A percentile compares a stretch with the other conserved stretches of the same genome.
Conservation (phyloP, 2,329 filamentous ascomycete genomes). For the Tricladium varicosporioides region DNA sequence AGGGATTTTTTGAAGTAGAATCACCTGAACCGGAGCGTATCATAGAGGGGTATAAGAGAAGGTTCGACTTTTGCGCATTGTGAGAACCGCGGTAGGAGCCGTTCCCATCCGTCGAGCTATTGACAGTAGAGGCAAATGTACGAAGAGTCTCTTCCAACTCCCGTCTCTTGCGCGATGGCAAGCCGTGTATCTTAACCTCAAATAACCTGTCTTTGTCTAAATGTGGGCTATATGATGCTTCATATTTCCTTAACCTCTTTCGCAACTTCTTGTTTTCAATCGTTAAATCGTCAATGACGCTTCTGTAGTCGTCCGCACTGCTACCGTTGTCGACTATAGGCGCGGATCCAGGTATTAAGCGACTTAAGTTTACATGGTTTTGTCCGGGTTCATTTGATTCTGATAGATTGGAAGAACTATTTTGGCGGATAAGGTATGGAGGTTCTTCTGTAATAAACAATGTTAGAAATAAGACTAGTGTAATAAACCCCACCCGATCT, state of each 20-base stretch:
- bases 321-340: conserved; percentile 18
- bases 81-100: conserved; percentile 34
- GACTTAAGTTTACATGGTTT: not conserved
- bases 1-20: conserved; percentile 8
- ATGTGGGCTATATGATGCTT: conserved; percentile 63
- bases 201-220: conserved; percentile 76
- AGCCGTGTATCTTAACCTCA: conserved; percentile 75
- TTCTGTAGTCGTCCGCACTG: conserved; percentile 67
- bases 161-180: conserved; percentile 69
- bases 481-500: not conserved
- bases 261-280: conserved; percentile 79
- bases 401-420: conserved; percentile 16
- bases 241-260: conserved; percentile 69
- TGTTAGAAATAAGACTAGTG: conserved; percentile 1
- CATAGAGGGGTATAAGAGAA: conserved; percentile 31
- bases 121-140: conserved; percentile 65
- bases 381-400: conserved; percentile 1
- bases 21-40: conserved; percentile 39
- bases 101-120: conserved; percentile 39
- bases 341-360: not conserved
- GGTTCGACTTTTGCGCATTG: not conserved
- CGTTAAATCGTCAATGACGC: conserved; percentile 85
- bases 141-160: conserved; percentile 73
- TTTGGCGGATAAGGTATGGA: conserved; percentile 26
- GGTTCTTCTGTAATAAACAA: conserved; percentile 22